Percentiles rank a stretch among this genome's conserved stretches.
Evolutionary conservation across 2,329 filamentous ascomycete genomes (phyloP).

Genomic region (Colletotrichum navitas): DNA sequence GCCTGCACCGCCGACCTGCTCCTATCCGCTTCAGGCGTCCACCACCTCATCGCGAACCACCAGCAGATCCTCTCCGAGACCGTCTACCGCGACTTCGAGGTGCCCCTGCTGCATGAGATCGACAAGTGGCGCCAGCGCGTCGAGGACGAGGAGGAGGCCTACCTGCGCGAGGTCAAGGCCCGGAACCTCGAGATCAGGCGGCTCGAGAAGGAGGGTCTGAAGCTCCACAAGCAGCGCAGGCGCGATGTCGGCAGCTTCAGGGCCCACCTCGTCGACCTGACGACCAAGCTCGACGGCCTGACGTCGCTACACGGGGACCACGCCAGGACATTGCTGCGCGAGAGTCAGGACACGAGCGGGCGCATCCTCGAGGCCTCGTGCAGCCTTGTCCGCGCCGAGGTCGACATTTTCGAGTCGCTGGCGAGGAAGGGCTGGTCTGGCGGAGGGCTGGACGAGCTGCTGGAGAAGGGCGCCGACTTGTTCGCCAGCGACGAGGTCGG

Average conservation of each 20-base stretch:
- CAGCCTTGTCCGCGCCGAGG: conserved; percentile 74
- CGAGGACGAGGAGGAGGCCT: conserved; percentile 73
- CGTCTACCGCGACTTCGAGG: conserved; percentile 76
- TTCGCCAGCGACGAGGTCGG: conserved; percentile 61
- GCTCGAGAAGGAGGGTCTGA: conserved; percentile 74
- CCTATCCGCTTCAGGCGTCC: conserved; percentile 72
- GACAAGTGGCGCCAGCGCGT: conserved; percentile 74
- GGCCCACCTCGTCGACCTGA: conserved; percentile 73
- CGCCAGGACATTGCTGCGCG: conserved; percentile 69
- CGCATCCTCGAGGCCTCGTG: conserved; percentile 74
- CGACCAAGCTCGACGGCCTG: conserved; percentile 71
- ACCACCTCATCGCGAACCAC: conserved; percentile 77
- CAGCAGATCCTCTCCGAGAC: conserved; percentile 78
- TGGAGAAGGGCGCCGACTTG: conserved; percentile 73
- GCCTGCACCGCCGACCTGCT: conserved; percentile 74
- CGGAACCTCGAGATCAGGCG: conserved; percentile 72
- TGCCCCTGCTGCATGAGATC: conserved; percentile 76
- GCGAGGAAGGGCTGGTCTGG: conserved; percentile 77
- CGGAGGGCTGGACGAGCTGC: conserved; percentile 73
- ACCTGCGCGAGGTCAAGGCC: conserved; percentile 66
- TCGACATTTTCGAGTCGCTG: conserved; percentile 77
- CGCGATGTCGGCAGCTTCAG: conserved; percentile 73
- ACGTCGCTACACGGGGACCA: conserved; percentile 72
- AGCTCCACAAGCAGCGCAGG: conserved; percentile 70
- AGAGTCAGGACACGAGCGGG: conserved; percentile 74